These are phyloP conservation scores for Aristolochia fimbriata DNA, from an alignment of 164 flowering plant species.

Conservation along the genomic window DNA sequence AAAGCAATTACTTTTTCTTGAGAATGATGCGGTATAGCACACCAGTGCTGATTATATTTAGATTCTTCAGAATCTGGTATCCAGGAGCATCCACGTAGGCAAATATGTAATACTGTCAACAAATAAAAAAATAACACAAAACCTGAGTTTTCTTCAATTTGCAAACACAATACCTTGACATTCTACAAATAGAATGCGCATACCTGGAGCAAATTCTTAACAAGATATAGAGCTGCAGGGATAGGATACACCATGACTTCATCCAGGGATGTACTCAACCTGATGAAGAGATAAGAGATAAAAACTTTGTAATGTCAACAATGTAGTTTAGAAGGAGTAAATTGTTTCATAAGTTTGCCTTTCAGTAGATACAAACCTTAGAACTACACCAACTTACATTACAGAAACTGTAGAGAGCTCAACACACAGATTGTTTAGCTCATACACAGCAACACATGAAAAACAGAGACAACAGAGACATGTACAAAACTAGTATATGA, in stretches of 20 bases:
- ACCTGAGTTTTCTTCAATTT: slow-evolving; percentile 1
- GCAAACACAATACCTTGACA: not conserved
- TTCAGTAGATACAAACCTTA: too few species aligned
- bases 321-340: too few species aligned
- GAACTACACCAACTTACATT: too few species aligned
- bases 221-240: slow-evolving; percentile 90
- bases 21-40: slow-evolving; percentile 82
- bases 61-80: slow-evolving; percentile 90
- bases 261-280: slow-evolving; percentile 78
- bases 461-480: too few species aligned
- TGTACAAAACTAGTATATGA: too few species aligned
- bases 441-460: too few species aligned
- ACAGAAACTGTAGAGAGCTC: too few species aligned
- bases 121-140: slow-evolving; percentile 4
- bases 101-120: slow-evolving; percentile 88
- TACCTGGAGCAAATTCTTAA: slow-evolving; percentile 93
- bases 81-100: slow-evolving; percentile 99
- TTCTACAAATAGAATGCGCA: slow-evolving; percentile 1
- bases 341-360: too few species aligned
- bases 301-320: too few species aligned
- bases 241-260: slow-evolving; percentile 90
- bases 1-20: slow-evolving; percentile 53
- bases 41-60: slow-evolving; percentile 95
- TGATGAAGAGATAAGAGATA: slow-evolving; percentile 13
- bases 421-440: too few species aligned